phyloP scores from a whole-genome alignment of 371 early-diverging fungal genomes.

The Fennellomyces sp. region DNA sequence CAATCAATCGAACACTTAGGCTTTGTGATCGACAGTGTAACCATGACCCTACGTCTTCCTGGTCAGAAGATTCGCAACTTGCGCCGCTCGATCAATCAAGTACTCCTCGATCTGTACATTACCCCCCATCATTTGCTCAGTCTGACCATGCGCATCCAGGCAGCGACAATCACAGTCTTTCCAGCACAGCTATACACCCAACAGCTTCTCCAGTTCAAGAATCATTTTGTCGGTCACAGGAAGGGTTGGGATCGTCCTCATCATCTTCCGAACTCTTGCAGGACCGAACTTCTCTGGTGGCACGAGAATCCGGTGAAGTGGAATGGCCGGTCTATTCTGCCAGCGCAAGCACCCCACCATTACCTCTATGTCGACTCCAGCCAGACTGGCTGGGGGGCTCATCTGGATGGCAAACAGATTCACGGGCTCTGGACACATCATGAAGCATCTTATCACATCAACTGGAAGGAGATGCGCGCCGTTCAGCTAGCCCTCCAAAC shows the following conservation, averaged over 20 bases:
- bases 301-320: background rate
- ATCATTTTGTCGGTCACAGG: background rate
- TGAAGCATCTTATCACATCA: constrained; percentile 13
- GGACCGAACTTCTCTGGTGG: constrained; percentile 19
- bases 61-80: constrained; percentile 12
- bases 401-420: background rate
- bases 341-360: constrained; percentile 7
- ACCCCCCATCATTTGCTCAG: constrained; percentile 10
- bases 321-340: constrained; percentile 13
- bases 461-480: constrained; percentile 21
- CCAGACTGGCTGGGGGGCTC: constrained; percentile 21
- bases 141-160: constrained; percentile 24
- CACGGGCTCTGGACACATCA: background rate
- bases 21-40: constrained; percentile 9
- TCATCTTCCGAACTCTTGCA: background rate
- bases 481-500: constrained; percentile 11
- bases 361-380: constrained; percentile 21
- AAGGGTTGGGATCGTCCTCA: background rate
- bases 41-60: constrained; percentile 14
- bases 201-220: constrained; percentile 1
- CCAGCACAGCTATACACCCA: constrained; percentile 15
- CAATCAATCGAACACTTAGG: constrained; percentile 23
- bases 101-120: background rate
- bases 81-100: background rate
- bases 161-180: constrained; percentile 25